phyloP scores from a whole-genome alignment of 1,284 basidiomycete genomes.

The Cryptococcus maquisensis region DNA sequence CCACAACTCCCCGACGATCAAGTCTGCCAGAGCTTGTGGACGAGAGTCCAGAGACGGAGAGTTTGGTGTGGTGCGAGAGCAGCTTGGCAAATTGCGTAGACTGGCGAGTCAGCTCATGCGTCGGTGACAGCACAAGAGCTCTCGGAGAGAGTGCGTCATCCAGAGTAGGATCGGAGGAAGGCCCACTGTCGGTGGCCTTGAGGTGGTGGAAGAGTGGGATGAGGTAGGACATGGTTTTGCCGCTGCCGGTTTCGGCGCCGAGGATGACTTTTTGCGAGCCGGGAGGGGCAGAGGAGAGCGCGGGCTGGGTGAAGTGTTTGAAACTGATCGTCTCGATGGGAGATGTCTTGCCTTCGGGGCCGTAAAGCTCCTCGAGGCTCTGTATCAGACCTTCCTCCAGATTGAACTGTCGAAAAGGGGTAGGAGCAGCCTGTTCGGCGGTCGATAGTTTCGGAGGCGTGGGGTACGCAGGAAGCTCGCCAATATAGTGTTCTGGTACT shows the following conservation, averaged over 20 bases:
- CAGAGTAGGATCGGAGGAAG: constrained; percentile 46
- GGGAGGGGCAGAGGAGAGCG: background rate
- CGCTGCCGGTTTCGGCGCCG: constrained; percentile 81
- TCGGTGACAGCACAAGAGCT: constrained; percentile 74
- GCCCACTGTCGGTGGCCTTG: constrained; percentile 53
- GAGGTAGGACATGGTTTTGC: constrained; percentile 85
- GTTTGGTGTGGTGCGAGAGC: constrained; percentile 67
- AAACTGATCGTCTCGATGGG: constrained; percentile 70
- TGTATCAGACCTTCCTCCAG: constrained; percentile 60
- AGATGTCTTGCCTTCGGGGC: constrained; percentile 50
- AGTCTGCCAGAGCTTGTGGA: constrained; percentile 52
- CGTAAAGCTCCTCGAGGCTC: constrained; percentile 58
- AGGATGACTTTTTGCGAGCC: constrained; percentile 50
- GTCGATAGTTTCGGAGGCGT: background rate
- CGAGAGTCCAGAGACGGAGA: constrained; percentile 64
- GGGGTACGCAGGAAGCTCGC: background rate
- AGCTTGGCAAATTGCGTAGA: constrained; percentile 67
- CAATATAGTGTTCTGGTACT: background rate
- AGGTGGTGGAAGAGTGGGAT: constrained; percentile 73
- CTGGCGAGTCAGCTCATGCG: constrained; percentile 80
- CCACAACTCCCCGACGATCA: constrained; percentile 48
- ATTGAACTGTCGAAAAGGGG: constrained; percentile 22
- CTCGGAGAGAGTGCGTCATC: constrained; percentile 56
- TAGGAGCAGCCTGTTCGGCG: constrained; percentile 11
- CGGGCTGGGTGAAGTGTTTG: constrained; percentile 54